phyloP scores from a whole-genome alignment of 768 basidiomycete genomes.

The Lentinula raphanica region DNA sequence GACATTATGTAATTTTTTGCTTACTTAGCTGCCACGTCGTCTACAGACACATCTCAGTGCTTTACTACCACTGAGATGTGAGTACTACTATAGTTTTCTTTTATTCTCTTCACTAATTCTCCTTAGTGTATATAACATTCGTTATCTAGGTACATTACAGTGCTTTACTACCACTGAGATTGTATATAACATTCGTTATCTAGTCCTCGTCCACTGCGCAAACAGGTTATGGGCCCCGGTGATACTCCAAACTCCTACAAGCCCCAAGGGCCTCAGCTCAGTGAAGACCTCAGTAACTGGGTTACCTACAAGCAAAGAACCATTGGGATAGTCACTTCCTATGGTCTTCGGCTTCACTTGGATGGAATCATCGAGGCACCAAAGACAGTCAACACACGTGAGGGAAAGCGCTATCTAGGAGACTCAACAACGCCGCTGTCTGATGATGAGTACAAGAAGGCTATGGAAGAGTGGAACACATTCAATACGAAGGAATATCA shows the following conservation, averaged over 20 bases:
- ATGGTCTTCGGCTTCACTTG: slow-evolving; percentile 21
- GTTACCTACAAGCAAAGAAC: slow-evolving; percentile 19
- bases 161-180: too few relatives aligned
- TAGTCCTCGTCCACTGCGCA: neutral
- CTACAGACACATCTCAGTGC: neutral
- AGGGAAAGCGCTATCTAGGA: slow-evolving; percentile 12
- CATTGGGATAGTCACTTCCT: slow-evolving; percentile 18
- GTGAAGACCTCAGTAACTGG: slow-evolving; percentile 27
- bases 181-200: neutral
- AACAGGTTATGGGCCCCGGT: slow-evolving; percentile 27
- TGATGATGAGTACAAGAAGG: slow-evolving; percentile 17
- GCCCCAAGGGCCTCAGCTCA: slow-evolving; percentile 17
- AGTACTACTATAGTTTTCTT: too few relatives aligned
- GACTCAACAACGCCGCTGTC: neutral
- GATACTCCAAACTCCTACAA: neutral
- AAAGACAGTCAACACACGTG: neutral
- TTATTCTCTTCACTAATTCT: too few relatives aligned
- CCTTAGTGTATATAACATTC: too few relatives aligned
- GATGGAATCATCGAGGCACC: slow-evolving; percentile 19
- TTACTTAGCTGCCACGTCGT: too few relatives aligned
- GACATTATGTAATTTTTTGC: too few relatives aligned
- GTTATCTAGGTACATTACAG: too few relatives aligned
- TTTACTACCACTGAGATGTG: neutral
- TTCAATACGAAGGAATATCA: slow-evolving; percentile 21
- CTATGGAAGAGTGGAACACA: slow-evolving; percentile 14